A percentile compares a stretch with the other conserved stretches of the same genome.
Evolutionary conservation across 2,329 filamentous ascomycete genomes (phyloP).

Genomic region (Cladophialophora carrionii): DNA sequence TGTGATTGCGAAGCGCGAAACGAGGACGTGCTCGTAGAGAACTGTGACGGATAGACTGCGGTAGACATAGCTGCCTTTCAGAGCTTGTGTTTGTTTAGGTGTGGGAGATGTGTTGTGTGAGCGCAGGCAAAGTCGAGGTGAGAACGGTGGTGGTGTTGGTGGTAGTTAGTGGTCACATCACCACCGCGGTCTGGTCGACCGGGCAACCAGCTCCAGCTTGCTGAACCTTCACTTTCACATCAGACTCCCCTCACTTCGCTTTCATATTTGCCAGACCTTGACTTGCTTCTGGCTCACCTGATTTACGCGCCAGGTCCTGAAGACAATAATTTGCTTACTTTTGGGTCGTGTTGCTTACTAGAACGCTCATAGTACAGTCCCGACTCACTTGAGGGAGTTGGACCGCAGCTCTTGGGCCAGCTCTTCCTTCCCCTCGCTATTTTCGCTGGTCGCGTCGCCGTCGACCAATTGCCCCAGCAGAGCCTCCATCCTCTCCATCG

Average conservation of each 20-base stretch:
- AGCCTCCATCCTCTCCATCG: constrained; percentile 35
- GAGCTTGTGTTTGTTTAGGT: not conserved
- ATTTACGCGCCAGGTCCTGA: not conserved
- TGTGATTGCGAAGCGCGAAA: constrained; percentile 38
- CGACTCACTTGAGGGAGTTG: constrained; percentile 18
- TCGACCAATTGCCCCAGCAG: constrained; percentile 33
- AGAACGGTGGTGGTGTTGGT: not conserved
- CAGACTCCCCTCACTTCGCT: not conserved
- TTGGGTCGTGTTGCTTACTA: constrained; percentile 8
- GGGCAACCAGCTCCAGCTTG: constrained; percentile 16
- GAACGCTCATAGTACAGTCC: constrained; percentile 5
- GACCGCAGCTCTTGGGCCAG: constrained; percentile 20
- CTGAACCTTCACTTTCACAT: not conserved
- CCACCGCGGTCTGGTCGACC: constrained; percentile 9
- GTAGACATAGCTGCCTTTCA: constrained; percentile 27
- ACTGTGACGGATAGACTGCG: constrained; percentile 23
- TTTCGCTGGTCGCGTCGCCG: constrained; percentile 28
- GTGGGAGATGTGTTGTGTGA: not conserved
- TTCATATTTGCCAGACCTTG: not conserved
- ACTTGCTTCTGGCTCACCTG: not conserved
- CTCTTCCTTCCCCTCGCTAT: constrained; percentile 26
- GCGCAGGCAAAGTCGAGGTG: not conserved
- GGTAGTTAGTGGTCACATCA: not conserved
- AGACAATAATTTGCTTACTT: not conserved
- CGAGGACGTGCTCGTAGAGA: constrained; percentile 36